These are phyloP conservation scores for Austroboletus eburneus DNA, from an alignment of 768 basidiomycete genomes.

Conservation along the genomic window DNA sequence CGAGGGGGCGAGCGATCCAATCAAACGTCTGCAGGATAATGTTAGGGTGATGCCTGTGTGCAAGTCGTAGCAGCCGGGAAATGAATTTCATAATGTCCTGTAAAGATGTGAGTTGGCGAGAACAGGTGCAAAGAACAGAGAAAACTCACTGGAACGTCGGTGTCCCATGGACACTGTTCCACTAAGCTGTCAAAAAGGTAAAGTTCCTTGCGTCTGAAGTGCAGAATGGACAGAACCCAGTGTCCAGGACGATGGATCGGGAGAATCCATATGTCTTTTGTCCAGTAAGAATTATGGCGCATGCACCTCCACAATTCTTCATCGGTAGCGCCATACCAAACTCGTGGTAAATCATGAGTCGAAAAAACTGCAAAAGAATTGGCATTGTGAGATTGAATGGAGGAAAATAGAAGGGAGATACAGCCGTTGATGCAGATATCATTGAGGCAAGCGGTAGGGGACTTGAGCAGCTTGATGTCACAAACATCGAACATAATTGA, in stretches of 20 bases:
- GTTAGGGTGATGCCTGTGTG: too few relatives aligned
- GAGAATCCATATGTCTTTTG: neutral
- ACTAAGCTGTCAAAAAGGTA: neutral
- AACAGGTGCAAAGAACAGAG: too few relatives aligned
- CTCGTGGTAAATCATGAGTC: neutral
- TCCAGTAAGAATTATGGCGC: neutral
- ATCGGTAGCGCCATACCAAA: neutral
- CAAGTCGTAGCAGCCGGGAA: too few relatives aligned
- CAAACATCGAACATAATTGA: neutral
- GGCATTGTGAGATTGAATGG: neutral
- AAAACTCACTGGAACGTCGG: too few relatives aligned
- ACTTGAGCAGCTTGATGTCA: neutral
- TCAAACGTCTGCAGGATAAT: too few relatives aligned
- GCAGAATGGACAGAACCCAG: neutral
- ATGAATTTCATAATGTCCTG: too few relatives aligned
- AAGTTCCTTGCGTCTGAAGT: neutral
- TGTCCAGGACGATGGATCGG: neutral
- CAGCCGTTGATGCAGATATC: neutral
- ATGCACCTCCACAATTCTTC: neutral
- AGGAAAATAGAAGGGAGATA: neutral
- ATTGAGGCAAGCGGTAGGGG: neutral
- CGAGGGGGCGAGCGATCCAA: too few relatives aligned
- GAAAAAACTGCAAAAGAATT: neutral
- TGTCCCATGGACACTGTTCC: neutral
- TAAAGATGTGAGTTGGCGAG: too few relatives aligned